These are phyloP conservation scores for Solanum medicagineum DNA, from an alignment of 257 asterid genomes.

Conservation along the genomic window DNA sequence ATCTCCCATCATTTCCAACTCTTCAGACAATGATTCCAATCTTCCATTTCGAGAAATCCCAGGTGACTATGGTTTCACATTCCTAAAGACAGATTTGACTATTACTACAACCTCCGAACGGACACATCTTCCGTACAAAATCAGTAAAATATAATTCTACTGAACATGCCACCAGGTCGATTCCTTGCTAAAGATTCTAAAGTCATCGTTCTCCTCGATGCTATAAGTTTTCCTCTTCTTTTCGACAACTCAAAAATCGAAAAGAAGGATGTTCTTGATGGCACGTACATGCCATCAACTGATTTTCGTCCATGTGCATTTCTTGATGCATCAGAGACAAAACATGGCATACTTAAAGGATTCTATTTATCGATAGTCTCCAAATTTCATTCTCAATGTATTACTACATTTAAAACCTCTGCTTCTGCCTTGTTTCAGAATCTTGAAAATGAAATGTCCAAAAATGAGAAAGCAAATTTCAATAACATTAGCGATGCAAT, in stretches of 20 bases:
- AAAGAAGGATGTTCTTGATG: constrained; percentile 57
- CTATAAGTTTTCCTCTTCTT: constrained; percentile 49
- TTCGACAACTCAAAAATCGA: constrained; percentile 73
- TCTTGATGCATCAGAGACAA: constrained; percentile 49
- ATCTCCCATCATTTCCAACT: neutral
- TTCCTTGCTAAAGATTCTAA: constrained; percentile 25
- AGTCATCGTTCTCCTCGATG: constrained; percentile 46
- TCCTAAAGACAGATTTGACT: constrained; percentile 33
- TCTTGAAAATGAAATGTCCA: constrained; percentile 34
- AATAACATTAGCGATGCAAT: constrained; percentile 28
- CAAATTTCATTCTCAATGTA: constrained; percentile 12
- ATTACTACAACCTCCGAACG: constrained; percentile 25
- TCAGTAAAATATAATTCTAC: constrained; percentile 35
- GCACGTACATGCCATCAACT: constrained; percentile 65
- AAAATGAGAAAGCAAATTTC: constrained; percentile 27
- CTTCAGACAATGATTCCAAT: neutral
- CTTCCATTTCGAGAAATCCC: constrained; percentile 43
- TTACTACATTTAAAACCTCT: constrained; percentile 31
- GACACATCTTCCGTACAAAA: constrained; percentile 30
- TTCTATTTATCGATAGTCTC: constrained; percentile 25
- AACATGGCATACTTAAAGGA: constrained; percentile 33
- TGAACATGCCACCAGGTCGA: constrained; percentile 46
- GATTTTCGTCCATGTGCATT: too few species aligned
- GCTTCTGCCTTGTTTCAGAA: constrained; percentile 21
- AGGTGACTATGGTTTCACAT: constrained; percentile 29